These are phyloP conservation scores for Aspergillus ustus DNA, from an alignment of 2,329 filamentous ascomycete genomes.

Conservation along the genomic window DNA sequence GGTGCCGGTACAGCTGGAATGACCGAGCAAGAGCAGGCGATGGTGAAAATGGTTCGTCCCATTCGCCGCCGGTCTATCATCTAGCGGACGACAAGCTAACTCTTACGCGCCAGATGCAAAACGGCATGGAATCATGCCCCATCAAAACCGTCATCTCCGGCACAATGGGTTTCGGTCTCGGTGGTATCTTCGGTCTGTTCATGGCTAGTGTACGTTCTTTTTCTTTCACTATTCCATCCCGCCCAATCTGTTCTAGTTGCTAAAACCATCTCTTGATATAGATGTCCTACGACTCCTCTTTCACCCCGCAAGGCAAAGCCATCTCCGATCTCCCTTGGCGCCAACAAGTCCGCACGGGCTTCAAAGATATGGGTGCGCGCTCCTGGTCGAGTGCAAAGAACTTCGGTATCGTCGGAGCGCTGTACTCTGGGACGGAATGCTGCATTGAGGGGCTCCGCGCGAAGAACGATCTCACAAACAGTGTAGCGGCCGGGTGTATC, in stretches of 20 bases:
- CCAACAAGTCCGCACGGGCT: constrained; percentile 81
- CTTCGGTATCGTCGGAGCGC: constrained; percentile 89
- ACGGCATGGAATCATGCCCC: constrained; percentile 87
- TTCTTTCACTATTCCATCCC: not conserved
- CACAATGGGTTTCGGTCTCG: constrained; percentile 91
- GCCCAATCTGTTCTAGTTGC: not conserved
- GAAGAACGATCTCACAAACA: constrained; percentile 92
- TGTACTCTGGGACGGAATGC: constrained; percentile 94
- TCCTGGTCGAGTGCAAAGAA: constrained; percentile 87
- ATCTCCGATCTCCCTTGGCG: constrained; percentile 73
- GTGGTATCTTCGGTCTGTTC: constrained; percentile 93
- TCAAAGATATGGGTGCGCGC: constrained; percentile 91
- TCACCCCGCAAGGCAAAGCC: constrained; percentile 62
- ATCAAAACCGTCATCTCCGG: constrained; percentile 88
- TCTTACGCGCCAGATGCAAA: constrained; percentile 66
- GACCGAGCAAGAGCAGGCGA: constrained; percentile 53
- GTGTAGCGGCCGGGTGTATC: constrained; percentile 83
- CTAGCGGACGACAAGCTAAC: not conserved
- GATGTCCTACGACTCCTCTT: constrained; percentile 98
- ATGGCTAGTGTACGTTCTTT: constrained; percentile 81
- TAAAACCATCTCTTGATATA: constrained; percentile 40
- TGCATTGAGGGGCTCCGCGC: constrained; percentile 87
- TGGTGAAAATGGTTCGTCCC: constrained; percentile 51
- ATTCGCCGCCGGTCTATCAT: not conserved
- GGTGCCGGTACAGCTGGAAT: constrained; percentile 40